Percentiles rank a stretch among this genome's conserved stretches.
Conservation (phyloP, 495 filamentous ascomycete genomes). For the Aspergillus nidulans region DNA sequence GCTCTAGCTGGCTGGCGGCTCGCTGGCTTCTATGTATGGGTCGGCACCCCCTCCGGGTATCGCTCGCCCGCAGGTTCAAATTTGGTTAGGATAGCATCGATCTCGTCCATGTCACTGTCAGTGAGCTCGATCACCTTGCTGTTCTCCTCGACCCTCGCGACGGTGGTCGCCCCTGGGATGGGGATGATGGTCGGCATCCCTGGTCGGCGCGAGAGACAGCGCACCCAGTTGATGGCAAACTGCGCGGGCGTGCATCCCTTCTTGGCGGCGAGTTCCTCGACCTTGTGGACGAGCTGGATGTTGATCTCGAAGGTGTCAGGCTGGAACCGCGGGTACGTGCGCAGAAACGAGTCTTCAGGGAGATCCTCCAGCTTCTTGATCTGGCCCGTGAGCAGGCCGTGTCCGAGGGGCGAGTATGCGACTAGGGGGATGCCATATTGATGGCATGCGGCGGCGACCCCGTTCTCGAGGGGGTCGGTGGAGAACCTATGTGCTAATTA, state of each 20-base stretch:
- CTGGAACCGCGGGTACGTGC: conserved; percentile 58
- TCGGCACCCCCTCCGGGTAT: conserved; percentile 12
- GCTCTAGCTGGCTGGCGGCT: no score
- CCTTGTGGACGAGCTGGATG: conserved; percentile 60
- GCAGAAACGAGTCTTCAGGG: conserved; percentile 53
- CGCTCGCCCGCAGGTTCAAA: conserved; percentile 32
- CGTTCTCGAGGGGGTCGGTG: conserved; percentile 67
- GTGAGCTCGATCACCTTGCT: conserved; percentile 30
- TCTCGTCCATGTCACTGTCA: conserved; percentile 42
- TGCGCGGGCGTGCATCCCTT: conserved; percentile 73
- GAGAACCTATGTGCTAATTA: background rate
- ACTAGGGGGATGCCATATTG: conserved; percentile 68
- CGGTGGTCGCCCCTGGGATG: conserved; percentile 68
- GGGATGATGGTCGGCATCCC: conserved; percentile 73
- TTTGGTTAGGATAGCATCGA: conserved; percentile 41
- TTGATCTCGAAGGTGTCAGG: conserved; percentile 69
- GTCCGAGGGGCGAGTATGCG: conserved; percentile 58
- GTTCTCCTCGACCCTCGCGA: conserved; percentile 45
- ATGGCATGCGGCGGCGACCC: conserved; percentile 65
- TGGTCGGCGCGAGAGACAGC: conserved; percentile 47
- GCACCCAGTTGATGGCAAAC: conserved; percentile 73
- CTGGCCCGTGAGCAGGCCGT: conserved; percentile 54
- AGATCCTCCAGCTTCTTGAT: conserved; percentile 59
- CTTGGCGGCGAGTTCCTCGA: conserved; percentile 60
- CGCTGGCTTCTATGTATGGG: conserved; percentile 26